Conservation (phyloP, 2,329 filamentous ascomycete genomes). For the Trichoderma semiorbis region DNA sequence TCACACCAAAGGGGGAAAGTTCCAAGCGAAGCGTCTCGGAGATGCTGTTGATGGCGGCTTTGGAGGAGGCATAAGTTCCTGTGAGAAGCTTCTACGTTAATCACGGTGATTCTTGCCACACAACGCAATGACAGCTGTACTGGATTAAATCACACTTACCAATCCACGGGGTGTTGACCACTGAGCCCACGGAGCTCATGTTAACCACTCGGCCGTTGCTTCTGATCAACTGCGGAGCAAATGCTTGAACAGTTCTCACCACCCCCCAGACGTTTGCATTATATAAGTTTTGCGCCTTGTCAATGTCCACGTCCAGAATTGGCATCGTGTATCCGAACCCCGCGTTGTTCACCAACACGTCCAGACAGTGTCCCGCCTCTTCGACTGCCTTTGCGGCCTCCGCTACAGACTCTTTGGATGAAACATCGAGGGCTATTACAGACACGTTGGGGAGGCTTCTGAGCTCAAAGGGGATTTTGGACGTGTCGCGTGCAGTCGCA, state of each 20-base stretch:
- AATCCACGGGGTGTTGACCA: slow-evolving; percentile 26
- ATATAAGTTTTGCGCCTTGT: slow-evolving; percentile 26
- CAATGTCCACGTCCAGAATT: slow-evolving; percentile 25
- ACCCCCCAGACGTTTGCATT: slow-evolving; percentile 32
- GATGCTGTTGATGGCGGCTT: slow-evolving; percentile 18
- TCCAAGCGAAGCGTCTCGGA: slow-evolving; percentile 28
- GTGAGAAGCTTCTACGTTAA: neutral
- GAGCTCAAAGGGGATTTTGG: slow-evolving; percentile 28
- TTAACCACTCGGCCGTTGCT: slow-evolving; percentile 30
- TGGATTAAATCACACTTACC: slow-evolving; percentile 2
- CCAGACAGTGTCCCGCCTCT: slow-evolving; percentile 20
- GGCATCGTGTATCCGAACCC: slow-evolving; percentile 28
- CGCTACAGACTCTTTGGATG: slow-evolving; percentile 25
- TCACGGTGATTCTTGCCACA: neutral
- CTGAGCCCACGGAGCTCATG: slow-evolving; percentile 28
- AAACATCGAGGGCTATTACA: slow-evolving; percentile 31
- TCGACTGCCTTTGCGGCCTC: slow-evolving; percentile 19
- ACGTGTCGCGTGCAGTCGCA: slow-evolving; percentile 29
- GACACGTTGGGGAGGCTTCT: slow-evolving; percentile 23
- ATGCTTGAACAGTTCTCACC: slow-evolving; percentile 29
- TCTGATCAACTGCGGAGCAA: slow-evolving; percentile 27
- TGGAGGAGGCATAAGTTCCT: slow-evolving; percentile 18
- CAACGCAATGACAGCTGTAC: neutral
- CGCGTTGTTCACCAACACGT: slow-evolving; percentile 34
- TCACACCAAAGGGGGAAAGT: slow-evolving; percentile 26